Evolutionary conservation across 169 alveolate genomes (phyloP), one percentile per base, ranked within the genome.

Genomic region (Plasmodium adleri): DNA sequence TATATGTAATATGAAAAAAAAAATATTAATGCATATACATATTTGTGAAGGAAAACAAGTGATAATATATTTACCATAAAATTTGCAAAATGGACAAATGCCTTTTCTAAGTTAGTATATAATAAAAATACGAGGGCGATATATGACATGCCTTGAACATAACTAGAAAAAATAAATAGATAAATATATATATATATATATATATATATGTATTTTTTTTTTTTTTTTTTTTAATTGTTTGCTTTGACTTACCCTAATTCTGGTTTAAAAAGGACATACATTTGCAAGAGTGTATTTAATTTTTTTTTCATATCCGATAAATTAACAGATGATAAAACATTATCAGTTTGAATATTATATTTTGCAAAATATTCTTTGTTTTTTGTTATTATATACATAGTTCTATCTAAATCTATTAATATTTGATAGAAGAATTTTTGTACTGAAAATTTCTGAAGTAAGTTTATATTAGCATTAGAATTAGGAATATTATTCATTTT

Each of bases 101-200:
- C 91, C 54, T 67, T 83, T 50, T 83, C 91, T 50, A 83, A 32
- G 8, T 83, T 68, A 45, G 83, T 68, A 49, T 83, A 70, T 54
- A 83, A 63, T 32, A 83, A 26, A 49, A 83, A 83, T 28, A 83
- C 85, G 32, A 83, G 63, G 17, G 91, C 91, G 22, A 83, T 83
- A 72, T 83, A 83, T 12, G 91, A 83, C 91, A 83, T 83, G 47
- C 91, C 91, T 15, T 83, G 91, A 0, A 83, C 83, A 28, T 83
- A 83, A 17, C 91, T 83, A 28, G 0, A 26, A 17, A 6, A 24
- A 8, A 9, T n/a, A 17, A 56, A 56, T 12, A 15, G 5, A 2
- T n/a, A 54, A 50, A 54, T 54, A 28, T 15, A 17, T 32, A 78
- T 22, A 54, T 8, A 64, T 9, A 76, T n/a, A 43, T 10, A n/a